Evolutionary conservation across 371 early-diverging fungal genomes (phyloP), one percentile per base, ranked within the genome.

Genomic region (Zychaea mexicana): DNA sequence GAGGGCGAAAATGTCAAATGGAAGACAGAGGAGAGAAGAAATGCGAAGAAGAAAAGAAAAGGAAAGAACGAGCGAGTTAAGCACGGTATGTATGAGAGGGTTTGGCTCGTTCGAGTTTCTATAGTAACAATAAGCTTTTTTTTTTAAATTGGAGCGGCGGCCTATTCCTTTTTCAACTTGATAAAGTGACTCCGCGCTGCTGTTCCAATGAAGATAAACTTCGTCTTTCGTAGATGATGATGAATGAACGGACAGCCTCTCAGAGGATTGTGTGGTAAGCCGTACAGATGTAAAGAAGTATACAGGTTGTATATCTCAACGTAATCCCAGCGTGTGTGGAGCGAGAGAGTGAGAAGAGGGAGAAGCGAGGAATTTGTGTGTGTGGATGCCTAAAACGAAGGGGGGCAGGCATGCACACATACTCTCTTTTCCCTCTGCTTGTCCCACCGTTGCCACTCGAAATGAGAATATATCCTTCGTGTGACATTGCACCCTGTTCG

Each of bases 401-500:
- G 42, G 3, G n/a, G 15, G 15, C 3, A 15, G 15, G 15, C 42
- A 42, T 42, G 42, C 42, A 15, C 42, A 42, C 15, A 27, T 21
- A 19, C 9, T 49, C 49, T 24, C 49, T 49, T 49, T 49, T n/a
- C 49, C n/a, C n/a, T 49, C 49, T 7, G 10, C 24, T 49, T 49
- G 49, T 49, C 49, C 10, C 3, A 49, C 49, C 21, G 0, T 49
- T 49, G 49, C 49, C 49, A 1, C 49, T 13, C 49, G n/a, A 49
- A 46, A 46, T 46, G 46, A 46, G 46, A 46, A 3, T 46, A 46
- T 46, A 15, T 46, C 46, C 1, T 1, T 46, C 1, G 49, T 49
- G 49, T 24, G 10, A 49, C 49, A 49, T 49, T 49, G 49, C 49
- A 49, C 49, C 49, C 49, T 49, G 49, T 19, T 49, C 49, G 4